phyloP scores from a whole-genome alignment of 225 moss, liverwort and hornwort genomes.

The Ulota crispa region DNA sequence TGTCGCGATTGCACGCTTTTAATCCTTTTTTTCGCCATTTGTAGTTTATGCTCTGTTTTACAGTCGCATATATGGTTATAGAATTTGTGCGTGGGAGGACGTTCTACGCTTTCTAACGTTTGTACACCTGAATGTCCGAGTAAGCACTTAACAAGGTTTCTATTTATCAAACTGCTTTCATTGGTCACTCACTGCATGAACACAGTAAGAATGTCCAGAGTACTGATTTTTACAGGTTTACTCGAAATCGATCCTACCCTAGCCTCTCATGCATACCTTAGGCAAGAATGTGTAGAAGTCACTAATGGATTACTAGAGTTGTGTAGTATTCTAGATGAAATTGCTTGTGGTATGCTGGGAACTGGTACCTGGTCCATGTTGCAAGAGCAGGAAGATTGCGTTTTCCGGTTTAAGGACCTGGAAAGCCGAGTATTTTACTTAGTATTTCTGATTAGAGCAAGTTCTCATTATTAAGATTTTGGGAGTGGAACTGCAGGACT shows the following conservation, averaged over 20 bases:
- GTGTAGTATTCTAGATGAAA: background rate
- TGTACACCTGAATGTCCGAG: background rate
- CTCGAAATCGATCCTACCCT: too few relatives aligned
- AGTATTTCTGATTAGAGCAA: background rate
- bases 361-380: background rate
- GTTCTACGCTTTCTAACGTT: background rate
- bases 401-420: too few relatives aligned
- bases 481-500: background rate
- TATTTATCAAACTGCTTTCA: background rate
- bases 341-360: background rate
- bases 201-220: background rate
- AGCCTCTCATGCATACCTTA: too few relatives aligned
- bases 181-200: background rate
- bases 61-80: background rate
- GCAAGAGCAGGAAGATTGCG: background rate
- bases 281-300: background rate
- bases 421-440: background rate
- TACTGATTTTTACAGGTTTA: background rate
- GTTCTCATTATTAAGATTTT: background rate
- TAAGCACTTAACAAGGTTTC: too few relatives aligned
- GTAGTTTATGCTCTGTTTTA: background rate
- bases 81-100: slow-evolving; percentile 6
- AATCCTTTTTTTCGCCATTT: background rate
- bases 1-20: background rate
- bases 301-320: background rate